phyloP scores from a whole-genome alignment of 805 yeast genomes.

The Yarrowia deformans region DNA sequence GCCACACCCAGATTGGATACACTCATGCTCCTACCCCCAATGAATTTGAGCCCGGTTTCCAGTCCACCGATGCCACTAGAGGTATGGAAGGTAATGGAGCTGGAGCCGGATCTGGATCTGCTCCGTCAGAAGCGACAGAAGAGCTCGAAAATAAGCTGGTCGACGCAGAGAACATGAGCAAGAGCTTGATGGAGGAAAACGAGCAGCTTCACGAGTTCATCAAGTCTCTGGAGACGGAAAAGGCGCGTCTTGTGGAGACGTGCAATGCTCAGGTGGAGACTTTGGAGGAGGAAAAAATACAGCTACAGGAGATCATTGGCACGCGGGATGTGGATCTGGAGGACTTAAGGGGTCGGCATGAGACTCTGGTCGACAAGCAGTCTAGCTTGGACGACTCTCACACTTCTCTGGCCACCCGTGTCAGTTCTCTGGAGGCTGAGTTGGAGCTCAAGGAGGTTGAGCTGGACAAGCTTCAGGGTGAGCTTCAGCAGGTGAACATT shows the following conservation, averaged over 20 bases:
- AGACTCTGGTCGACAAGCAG: conserved; percentile 28
- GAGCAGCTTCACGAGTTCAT: conserved; percentile 47
- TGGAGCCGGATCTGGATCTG: background rate
- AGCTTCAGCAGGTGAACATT: conserved; percentile 7
- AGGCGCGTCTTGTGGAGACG: conserved; percentile 4
- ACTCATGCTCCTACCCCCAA: conserved; percentile 12
- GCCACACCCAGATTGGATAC: conserved; percentile 27
- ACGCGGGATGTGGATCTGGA: conserved; percentile 4
- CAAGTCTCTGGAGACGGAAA: conserved; percentile 41
- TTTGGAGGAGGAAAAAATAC: conserved; percentile 30
- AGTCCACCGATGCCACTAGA: background rate
- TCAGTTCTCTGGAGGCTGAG: conserved; percentile 32
- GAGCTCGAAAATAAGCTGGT: conserved; percentile 46
- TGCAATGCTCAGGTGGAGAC: conserved; percentile 21
- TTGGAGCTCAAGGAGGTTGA: conserved; percentile 34
- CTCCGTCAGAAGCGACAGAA: background rate
- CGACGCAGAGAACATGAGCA: conserved; percentile 46
- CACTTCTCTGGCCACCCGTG: conserved; percentile 13
- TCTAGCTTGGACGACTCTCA: conserved; percentile 8
- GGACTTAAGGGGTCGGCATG: conserved; percentile 16
- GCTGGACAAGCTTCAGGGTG: conserved; percentile 22
- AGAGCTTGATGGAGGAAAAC: conserved; percentile 46
- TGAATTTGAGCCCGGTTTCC: conserved; percentile 15
- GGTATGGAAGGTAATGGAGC: background rate
- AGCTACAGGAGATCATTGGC: conserved; percentile 20